Conservation (phyloP, 179 eudicot species). For the Silene coronaria region DNA sequence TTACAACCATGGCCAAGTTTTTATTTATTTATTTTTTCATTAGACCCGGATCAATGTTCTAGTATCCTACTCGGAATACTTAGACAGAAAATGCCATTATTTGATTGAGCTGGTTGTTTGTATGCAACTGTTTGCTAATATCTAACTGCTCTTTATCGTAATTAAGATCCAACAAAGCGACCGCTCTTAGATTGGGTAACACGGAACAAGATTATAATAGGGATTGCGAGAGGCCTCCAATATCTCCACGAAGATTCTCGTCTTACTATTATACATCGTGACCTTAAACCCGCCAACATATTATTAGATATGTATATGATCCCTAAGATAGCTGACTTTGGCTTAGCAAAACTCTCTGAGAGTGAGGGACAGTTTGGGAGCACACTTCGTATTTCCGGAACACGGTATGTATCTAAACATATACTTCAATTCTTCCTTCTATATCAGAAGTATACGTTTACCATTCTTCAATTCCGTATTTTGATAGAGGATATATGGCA, state of each 20-base stretch:
- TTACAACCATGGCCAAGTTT: too few species aligned
- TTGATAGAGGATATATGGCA: background rate
- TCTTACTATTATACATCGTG: conserved; percentile 42
- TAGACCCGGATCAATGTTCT: too few species aligned
- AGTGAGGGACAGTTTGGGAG: conserved; percentile 24
- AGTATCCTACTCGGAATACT: too few species aligned
- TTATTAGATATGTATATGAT: conserved; percentile 30
- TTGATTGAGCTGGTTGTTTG: background rate
- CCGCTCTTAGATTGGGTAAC: conserved; percentile 23
- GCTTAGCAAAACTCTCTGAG: conserved; percentile 32
- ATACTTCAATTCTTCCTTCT: background rate
- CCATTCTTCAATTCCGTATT: background rate
- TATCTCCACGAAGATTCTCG: conserved; percentile 48
- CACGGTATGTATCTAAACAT: conserved; percentile 16
- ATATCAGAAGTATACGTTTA: background rate
- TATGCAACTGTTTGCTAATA: too few species aligned
- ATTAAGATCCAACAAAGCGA: conserved; percentile 20
- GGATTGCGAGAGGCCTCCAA: conserved; percentile 27
- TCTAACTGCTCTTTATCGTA: background rate
- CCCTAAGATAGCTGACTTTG: conserved; percentile 37
- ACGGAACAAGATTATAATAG: conserved; percentile 25
- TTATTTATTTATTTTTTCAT: too few species aligned
- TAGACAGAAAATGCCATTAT: too few species aligned
- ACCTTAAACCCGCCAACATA: conserved; percentile 37
- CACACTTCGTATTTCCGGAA: conserved; percentile 23